Evolutionary conservation across 129 eudicot genomes (phyloP).

Genomic region (carrot (Daucus carota)): DH1_v3.0 NC_030387.2:6725501-6726000

Average conservation of each 20-base stretch:
- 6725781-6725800: neutral
- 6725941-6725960: no score
- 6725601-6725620: constrained; percentile 92
- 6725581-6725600: constrained; percentile 96
- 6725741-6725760: neutral
- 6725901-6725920: no score
- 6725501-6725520: no score
- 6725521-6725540: no score
- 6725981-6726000: no score
- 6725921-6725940: no score
- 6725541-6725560: neutral
- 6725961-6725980: no score
- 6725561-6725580: constrained; percentile 9
- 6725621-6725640: constrained; percentile 83
- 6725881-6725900: no score
- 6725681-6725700: constrained; percentile 40
- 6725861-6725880: neutral
- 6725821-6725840: neutral
- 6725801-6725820: neutral
- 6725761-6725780: neutral
- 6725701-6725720: constrained; percentile 22
- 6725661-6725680: constrained; percentile 62
- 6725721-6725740: neutral
- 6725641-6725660: constrained; percentile 70
- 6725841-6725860: neutral